These are phyloP conservation scores for Termitomyces sp. DNA, from an alignment of 768 basidiomycete genomes.

Conservation along the genomic window DNA sequence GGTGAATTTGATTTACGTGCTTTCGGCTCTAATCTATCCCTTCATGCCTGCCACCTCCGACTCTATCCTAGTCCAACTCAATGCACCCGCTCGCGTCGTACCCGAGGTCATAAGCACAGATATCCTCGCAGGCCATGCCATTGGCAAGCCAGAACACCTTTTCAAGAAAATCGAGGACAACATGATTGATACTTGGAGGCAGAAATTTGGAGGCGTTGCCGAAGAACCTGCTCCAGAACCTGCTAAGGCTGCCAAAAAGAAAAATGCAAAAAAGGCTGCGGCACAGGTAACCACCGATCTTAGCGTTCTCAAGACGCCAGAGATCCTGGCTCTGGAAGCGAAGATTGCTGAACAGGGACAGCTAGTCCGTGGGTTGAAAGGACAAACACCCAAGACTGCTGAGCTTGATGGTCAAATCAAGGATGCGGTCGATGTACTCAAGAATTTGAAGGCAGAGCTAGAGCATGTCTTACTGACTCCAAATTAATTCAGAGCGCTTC, in stretches of 20 bases:
- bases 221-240: constrained; percentile 30
- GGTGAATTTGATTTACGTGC: constrained; percentile 86
- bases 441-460: constrained; percentile 58
- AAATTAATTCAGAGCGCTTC: neutral
- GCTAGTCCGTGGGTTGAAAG: constrained; percentile 67
- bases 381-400: constrained; percentile 47
- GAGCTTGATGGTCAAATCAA: constrained; percentile 59
- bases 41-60: constrained; percentile 94
- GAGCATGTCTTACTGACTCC: constrained; percentile 16
- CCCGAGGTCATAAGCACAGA: constrained; percentile 72
- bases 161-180: constrained; percentile 94
- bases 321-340: constrained; percentile 65
- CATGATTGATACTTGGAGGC: constrained; percentile 78
- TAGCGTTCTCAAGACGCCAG: constrained; percentile 62
- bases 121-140: constrained; percentile 78
- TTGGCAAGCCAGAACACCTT: constrained; percentile 83
- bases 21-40: constrained; percentile 83
- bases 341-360: constrained; percentile 75
- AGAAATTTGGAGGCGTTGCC: constrained; percentile 65
- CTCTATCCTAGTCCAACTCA: constrained; percentile 78
- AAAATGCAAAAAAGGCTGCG: constrained; percentile 44
- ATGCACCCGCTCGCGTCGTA: constrained; percentile 80
- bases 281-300: constrained; percentile 30
- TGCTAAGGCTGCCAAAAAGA: constrained; percentile 43
- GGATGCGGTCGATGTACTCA: constrained; percentile 56